Evolutionary conservation across 1,284 basidiomycete species (phyloP).

Genomic region (Cryptococcus hybrid): DNA sequence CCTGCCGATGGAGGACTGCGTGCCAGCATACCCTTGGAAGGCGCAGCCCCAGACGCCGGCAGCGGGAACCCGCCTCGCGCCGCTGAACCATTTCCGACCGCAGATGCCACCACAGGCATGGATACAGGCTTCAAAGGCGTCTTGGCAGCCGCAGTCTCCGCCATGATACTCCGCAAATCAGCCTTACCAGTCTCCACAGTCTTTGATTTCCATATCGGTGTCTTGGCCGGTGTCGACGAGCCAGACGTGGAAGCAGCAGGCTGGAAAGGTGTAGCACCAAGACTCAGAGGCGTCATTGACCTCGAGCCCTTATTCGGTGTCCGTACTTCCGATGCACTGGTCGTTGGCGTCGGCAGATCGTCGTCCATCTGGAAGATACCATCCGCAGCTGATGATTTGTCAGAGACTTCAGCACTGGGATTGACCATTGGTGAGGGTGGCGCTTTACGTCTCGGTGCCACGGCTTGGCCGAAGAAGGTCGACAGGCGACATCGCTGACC

Average conservation of each 20-base stretch:
- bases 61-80: not conserved
- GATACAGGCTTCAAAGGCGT: constrained; percentile 16
- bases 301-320: constrained; percentile 39
- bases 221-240: not conserved
- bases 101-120: not conserved
- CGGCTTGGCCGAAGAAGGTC: constrained; percentile 34
- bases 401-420: constrained; percentile 19
- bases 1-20: constrained; percentile 13
- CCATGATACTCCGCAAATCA: constrained; percentile 84
- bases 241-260: not conserved
- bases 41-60: not conserved
- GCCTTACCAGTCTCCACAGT: constrained; percentile 52
- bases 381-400: constrained; percentile 28
- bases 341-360: constrained; percentile 24
- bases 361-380: constrained; percentile 53
- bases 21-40: not conserved
- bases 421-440: constrained; percentile 25
- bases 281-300: constrained; percentile 56
- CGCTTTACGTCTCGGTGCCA: constrained; percentile 1
- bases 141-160: constrained; percentile 56
- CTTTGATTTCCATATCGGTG: constrained; percentile 53
- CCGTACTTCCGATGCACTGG: constrained; percentile 9
- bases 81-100: not conserved
- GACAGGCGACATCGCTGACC: constrained; percentile 56
- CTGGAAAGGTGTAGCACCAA: constrained; percentile 16